A percentile compares a stretch with the other conserved stretches of the same genome.
Evolutionary conservation across 2,329 filamentous ascomycete genomes (phyloP).

Genomic region (Pyrenophora seminiperda): DNA sequence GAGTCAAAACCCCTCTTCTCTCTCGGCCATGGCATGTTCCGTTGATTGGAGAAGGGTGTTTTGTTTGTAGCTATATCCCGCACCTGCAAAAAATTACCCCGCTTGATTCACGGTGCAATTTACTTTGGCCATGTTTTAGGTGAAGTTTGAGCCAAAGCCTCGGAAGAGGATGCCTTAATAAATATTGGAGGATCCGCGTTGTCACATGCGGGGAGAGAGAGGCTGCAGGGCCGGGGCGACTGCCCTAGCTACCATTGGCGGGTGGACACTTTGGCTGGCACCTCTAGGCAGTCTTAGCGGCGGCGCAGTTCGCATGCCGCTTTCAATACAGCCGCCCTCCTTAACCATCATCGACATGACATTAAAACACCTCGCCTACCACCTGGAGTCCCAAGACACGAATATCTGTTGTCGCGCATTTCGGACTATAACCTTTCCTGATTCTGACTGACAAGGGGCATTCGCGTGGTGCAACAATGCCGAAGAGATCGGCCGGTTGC

Average conservation of each 20-base stretch:
- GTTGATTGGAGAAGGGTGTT: too few species aligned
- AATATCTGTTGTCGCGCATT: neutral
- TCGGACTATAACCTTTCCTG: neutral
- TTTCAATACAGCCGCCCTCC: slow-evolving; percentile 1
- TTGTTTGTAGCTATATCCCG: too few species aligned
- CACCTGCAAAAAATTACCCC: too few species aligned
- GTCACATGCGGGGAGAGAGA: slow-evolving; percentile 3
- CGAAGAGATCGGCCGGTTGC: slow-evolving; percentile 45
- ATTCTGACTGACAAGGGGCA: slow-evolving; percentile 8
- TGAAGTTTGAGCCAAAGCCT: too few species aligned
- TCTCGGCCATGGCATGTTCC: too few species aligned
- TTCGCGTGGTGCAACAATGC: slow-evolving; percentile 32
- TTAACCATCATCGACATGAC: slow-evolving; percentile 7
- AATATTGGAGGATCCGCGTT: too few species aligned
- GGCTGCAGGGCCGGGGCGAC: slow-evolving; percentile 7
- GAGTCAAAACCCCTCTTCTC: too few species aligned
- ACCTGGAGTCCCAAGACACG: neutral
- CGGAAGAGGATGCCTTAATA: too few species aligned
- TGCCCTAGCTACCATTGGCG: slow-evolving; percentile 9
- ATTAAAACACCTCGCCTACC: neutral
- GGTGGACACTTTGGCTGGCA: slow-evolving; percentile 11
- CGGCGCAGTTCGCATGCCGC: slow-evolving; percentile 2
- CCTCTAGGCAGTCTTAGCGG: slow-evolving; percentile 10
- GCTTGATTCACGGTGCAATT: too few species aligned
- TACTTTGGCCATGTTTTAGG: too few species aligned